phyloP scores from a whole-genome alignment of 2,329 filamentous ascomycete species.

The Tolypocladium capitatum region DNA sequence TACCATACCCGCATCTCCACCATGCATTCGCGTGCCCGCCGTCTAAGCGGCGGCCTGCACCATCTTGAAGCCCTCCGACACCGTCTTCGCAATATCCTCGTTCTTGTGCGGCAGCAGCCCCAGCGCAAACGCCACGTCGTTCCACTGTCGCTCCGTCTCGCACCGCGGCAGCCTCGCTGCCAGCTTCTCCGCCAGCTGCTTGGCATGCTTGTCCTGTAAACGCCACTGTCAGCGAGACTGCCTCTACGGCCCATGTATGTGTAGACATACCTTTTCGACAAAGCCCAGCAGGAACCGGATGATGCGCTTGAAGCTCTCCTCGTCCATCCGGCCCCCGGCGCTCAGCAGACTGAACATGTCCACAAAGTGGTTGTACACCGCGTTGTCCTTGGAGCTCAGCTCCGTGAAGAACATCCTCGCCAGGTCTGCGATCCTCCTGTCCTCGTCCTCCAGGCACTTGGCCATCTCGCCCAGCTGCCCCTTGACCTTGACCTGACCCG shows the following conservation, averaged over 20 bases:
- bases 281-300: constrained; percentile 90
- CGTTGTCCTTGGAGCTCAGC: constrained; percentile 94
- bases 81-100: constrained; percentile 69
- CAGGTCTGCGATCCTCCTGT: constrained; percentile 85
- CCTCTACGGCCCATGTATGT: too few species aligned
- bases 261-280: constrained; percentile 72
- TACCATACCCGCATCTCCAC: background rate
- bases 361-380: constrained; percentile 98
- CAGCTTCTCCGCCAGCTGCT: constrained; percentile 84
- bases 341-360: constrained; percentile 95
- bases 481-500: constrained; percentile 98
- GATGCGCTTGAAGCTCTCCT: constrained; percentile 75
- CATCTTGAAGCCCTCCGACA: constrained; percentile 64
- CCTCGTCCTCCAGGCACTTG: constrained; percentile 93
- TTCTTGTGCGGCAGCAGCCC: constrained; percentile 86
- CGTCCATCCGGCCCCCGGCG: constrained; percentile 65
- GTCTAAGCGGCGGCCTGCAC: constrained; percentile 46
- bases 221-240: constrained; percentile 6
- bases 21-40: background rate
- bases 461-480: constrained; percentile 98
- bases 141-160: constrained; percentile 92
- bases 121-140: constrained; percentile 87
- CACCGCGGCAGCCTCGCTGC: constrained; percentile 74
- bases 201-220: constrained; percentile 83
- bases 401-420: constrained; percentile 98